Conservation (phyloP, 2,329 filamentous ascomycete species). For the Drechslera avenae region DNA sequence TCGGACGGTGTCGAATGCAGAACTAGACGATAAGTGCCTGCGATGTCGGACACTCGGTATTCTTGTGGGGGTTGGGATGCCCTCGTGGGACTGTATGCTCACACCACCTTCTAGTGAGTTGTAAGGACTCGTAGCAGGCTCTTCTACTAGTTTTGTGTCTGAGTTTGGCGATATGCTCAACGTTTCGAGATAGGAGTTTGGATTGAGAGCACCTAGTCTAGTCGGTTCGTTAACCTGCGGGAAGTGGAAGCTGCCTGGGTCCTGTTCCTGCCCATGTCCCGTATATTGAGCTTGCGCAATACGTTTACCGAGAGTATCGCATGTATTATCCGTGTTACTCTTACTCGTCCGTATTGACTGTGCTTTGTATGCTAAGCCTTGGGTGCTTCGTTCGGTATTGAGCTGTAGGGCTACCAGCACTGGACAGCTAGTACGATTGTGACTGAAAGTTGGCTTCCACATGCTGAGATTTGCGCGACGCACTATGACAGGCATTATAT, state of each 20-base stretch:
- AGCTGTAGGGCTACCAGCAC: conserved; percentile 11
- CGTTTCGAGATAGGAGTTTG: not conserved
- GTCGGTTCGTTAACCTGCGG: not conserved
- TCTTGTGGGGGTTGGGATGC: not conserved
- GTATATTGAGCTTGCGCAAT: not conserved
- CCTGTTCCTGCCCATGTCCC: not conserved
- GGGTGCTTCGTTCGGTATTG: conserved; percentile 1
- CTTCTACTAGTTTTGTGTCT: conserved; percentile 17
- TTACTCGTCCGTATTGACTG: not conserved
- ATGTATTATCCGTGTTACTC: not conserved
- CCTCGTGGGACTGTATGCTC: not conserved
- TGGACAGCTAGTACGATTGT: conserved; percentile 4
- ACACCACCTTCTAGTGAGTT: not conserved
- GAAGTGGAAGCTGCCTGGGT: not conserved
- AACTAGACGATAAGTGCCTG: not conserved
- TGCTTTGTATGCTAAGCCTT: not conserved
- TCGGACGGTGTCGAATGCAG: not conserved
- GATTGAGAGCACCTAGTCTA: not conserved
- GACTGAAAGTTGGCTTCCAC: conserved; percentile 1
- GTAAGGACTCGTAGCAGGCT: not conserved
- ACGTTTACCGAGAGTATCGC: not conserved
- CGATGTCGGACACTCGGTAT: conserved; percentile 1
- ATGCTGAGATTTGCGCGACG: conserved; percentile 2
- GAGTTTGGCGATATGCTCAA: conserved; percentile 11
- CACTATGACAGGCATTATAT: conserved; percentile 1